Evolutionary conservation across 2,329 filamentous ascomycete species (phyloP), one percentile per base, ranked within the genome.

Genomic region (Reticulascus tulasneorum): DNA sequence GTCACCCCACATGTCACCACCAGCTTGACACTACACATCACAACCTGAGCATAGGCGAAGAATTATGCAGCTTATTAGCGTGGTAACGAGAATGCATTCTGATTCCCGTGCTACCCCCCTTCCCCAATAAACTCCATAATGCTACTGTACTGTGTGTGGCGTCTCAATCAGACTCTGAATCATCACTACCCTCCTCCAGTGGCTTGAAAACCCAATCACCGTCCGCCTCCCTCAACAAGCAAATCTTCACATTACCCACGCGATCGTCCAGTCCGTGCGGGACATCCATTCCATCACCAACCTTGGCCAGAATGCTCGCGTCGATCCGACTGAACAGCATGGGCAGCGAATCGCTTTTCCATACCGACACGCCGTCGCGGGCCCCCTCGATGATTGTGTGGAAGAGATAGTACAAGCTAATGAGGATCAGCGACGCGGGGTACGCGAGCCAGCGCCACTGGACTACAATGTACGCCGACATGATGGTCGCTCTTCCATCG

Each of bases 261-360:
- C 36, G 46, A n/a, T 56, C 45, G 16, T 59, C 56, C 25, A 63
- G 43, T 1, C 60, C 59, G 17, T 55, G 51, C 3, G 60, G 60
- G 7, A 55, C 40, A 36, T 64, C 54, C 58, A 64, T 62, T 12
- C 49, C 57, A 25, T 58, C 46, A 1, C 40, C 33, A 6, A 61
- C 55, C 10, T 49, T 50, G 4, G 40, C 48, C 13, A 58, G 51
- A 21, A 63, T 60, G 18, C 48, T 48, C 6, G 48, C 46, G 26
- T 63, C 55, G 13, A 64, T 56, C 7, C 53, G 52, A 29, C 55
- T 61, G 33, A 64, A 64, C 8, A 64, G 40, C 59, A 65, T 60
- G 2, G 60, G 60, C 35, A 65, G 40, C 10, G 58, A 60, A 28
- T 59, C 55, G 15, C 54, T 49, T 35, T 65, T 65, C 60, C 60